Evolutionary conservation across 495 filamentous ascomycete species (phyloP).

Genomic region (Neurospora cerealis): DNA sequence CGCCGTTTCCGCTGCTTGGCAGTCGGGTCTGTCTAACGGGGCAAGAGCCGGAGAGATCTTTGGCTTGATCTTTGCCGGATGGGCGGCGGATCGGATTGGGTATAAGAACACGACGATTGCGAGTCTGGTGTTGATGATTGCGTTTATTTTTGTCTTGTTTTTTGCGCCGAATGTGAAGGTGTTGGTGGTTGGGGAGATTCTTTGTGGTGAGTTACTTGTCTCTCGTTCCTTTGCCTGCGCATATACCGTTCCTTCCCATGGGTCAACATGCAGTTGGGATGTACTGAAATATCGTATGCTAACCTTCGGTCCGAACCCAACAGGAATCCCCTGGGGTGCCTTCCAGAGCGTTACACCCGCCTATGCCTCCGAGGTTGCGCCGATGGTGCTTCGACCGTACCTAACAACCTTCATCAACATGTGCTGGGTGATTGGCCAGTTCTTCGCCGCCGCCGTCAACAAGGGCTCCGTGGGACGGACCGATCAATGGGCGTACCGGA

Average conservation of each 20-base stretch:
- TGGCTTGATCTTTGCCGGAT: constrained; percentile 25
- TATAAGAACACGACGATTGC: constrained; percentile 28
- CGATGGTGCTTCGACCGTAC: constrained; percentile 53
- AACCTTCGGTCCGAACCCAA: constrained; percentile 14
- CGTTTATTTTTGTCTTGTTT: constrained; percentile 45
- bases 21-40: constrained; percentile 26
- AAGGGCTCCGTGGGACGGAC: constrained; percentile 38
- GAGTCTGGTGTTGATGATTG: constrained; percentile 33
- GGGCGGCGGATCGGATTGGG: constrained; percentile 23
- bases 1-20: constrained; percentile 25
- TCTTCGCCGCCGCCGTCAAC: constrained; percentile 57
- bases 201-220: constrained; percentile 26
- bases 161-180: constrained; percentile 51
- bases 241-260: not conserved
- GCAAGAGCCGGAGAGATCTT: constrained; percentile 28
- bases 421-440: constrained; percentile 62
- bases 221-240: not conserved
- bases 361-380: constrained; percentile 61
- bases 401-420: constrained; percentile 63
- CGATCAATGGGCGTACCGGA: constrained; percentile 54
- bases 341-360: constrained; percentile 53
- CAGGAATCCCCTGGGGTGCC: constrained; percentile 58
- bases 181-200: constrained; percentile 53
- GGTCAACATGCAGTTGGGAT: too few species aligned
- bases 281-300: not conserved